phyloP scores from a whole-genome alignment of 805 yeast genomes.

The Spathaspora girioi region DNA sequence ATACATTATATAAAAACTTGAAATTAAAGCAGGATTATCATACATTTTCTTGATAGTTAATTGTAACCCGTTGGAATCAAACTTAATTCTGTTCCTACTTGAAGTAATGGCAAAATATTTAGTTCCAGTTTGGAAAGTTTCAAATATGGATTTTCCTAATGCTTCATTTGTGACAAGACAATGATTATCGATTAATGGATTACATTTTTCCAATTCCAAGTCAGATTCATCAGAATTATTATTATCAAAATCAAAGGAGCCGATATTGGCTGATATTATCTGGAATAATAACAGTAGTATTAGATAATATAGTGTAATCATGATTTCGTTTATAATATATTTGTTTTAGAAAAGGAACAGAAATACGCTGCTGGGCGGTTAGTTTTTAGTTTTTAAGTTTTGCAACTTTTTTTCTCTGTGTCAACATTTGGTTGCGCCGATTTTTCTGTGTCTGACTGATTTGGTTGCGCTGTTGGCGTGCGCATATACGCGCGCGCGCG shows the following conservation, averaged over 20 bases:
- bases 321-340: no score
- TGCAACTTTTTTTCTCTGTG: not conserved
- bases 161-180: slow-evolving; percentile 28
- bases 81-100: slow-evolving; percentile 7
- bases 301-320: not conserved
- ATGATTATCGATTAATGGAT: slow-evolving; percentile 19
- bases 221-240: not conserved
- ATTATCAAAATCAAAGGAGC: not conserved
- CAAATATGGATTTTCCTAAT: slow-evolving; percentile 14
- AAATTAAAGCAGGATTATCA: slow-evolving; percentile 31
- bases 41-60: slow-evolving; percentile 16
- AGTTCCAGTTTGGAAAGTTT: slow-evolving; percentile 12
- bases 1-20: slow-evolving; percentile 28
- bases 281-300: not conserved
- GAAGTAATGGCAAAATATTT: slow-evolving; percentile 7
- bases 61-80: slow-evolving; percentile 7
- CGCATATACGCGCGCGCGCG: not conserved
- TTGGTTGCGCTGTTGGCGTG: no score
- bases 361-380: not conserved
- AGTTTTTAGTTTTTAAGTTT: not conserved
- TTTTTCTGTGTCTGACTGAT: not conserved
- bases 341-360: no score
- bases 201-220: slow-evolving; percentile 16
- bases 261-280: not conserved
- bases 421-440: not conserved